A percentile compares a stretch with the other conserved stretches of the same genome.
Evolutionary conservation across 345 rosid genomes (phyloP).

Genomic region (Syzygium grande): DNA sequence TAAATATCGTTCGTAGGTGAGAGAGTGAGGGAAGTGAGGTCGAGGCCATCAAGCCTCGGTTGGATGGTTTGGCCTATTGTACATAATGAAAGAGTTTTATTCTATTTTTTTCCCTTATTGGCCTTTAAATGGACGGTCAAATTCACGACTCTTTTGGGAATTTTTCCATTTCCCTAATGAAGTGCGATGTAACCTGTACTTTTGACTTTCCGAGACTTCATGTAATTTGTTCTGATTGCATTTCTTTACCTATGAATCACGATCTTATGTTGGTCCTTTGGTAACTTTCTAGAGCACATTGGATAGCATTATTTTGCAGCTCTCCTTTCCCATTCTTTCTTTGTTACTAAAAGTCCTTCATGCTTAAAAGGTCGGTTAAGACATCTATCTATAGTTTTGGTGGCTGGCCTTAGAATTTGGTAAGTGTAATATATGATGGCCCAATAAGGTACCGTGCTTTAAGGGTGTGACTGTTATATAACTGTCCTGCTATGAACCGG

Average conservation of each 20-base stretch:
- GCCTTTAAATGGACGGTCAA: slow-evolving; percentile 11
- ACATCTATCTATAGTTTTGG: background rate
- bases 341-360: background rate
- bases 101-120: slow-evolving; percentile 10
- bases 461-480: background rate
- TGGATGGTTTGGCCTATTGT: slow-evolving; percentile 43
- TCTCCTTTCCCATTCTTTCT: background rate
- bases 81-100: slow-evolving; percentile 37
- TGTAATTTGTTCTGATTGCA: background rate
- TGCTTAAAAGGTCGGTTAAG: background rate
- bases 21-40: slow-evolving; percentile 13
- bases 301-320: background rate
- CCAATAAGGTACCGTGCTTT: background rate
- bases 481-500: background rate
- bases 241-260: background rate
- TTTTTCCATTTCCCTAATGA: slow-evolving; percentile 4
- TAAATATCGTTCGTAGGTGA: slow-evolving; percentile 4
- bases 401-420: background rate
- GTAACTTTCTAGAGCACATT: background rate
- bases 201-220: background rate
- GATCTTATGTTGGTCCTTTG: background rate
- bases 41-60: slow-evolving; percentile 8
- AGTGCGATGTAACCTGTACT: background rate
- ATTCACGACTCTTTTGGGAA: slow-evolving; percentile 9
- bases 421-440: background rate